phyloP scores from a whole-genome alignment of 768 basidiomycete species.

The Suillus subalutaceus region DNA sequence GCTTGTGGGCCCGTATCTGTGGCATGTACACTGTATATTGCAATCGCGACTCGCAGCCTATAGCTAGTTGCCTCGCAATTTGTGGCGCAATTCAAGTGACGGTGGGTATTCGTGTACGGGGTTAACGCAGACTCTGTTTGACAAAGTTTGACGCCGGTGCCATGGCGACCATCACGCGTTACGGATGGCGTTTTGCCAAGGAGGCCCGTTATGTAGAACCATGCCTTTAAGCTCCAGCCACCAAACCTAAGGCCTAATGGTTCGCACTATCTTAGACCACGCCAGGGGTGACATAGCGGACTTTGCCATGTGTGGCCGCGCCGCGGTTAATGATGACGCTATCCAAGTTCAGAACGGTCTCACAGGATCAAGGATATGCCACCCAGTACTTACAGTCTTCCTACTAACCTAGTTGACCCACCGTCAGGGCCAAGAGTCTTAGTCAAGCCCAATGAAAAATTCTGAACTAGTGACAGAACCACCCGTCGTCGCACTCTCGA shows the following conservation, averaged over 20 bases:
- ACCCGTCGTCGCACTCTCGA: not conserved
- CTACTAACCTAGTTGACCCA: not conserved
- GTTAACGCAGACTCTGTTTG: not conserved
- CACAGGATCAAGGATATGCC: not conserved
- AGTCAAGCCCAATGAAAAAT: not conserved
- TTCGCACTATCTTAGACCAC: not conserved
- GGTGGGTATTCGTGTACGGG: not conserved
- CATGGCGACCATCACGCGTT: not conserved
- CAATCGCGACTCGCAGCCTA: not conserved
- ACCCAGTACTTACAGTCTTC: not conserved
- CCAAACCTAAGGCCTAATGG: not conserved
- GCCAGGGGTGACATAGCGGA: not conserved
- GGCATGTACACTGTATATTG: too few species aligned
- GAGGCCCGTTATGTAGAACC: too few species aligned
- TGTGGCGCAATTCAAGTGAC: not conserved
- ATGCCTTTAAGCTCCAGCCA: too few species aligned
- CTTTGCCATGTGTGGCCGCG: not conserved
- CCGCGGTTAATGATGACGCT: not conserved
- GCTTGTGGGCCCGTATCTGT: not conserved
- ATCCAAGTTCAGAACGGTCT: not conserved
- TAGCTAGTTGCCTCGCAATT: not conserved
- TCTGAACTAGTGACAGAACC: not conserved
- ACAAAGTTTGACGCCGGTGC: not conserved
- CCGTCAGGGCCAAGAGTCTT: not conserved
- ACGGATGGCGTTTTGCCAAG: too few species aligned